Conservation (phyloP, 2,329 filamentous ascomycete genomes). For the Cladosporium halotolerans region DNA sequence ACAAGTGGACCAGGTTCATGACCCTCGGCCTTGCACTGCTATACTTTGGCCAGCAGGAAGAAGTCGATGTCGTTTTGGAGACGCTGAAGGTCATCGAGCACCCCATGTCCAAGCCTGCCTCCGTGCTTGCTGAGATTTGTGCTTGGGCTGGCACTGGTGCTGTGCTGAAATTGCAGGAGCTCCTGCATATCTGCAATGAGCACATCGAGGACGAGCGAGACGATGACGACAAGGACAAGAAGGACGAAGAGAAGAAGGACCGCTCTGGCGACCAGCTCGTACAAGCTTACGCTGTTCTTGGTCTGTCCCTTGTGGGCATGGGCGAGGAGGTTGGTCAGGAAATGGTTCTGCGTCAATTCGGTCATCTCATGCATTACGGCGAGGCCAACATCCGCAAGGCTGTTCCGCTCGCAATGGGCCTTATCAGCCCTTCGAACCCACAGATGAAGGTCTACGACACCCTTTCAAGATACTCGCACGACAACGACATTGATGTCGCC, state of each 20-base stretch:
- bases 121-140: conserved; percentile 89
- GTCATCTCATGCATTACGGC: conserved; percentile 98
- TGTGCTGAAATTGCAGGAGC: conserved; percentile 92
- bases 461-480: conserved; percentile 92
- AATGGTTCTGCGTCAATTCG: conserved; percentile 96
- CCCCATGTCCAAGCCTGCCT: conserved; percentile 93
- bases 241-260: conserved; percentile 60
- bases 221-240: conserved; percentile 63
- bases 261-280: conserved; percentile 73
- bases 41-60: conserved; percentile 94
- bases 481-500: conserved; percentile 96
- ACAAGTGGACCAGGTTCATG: conserved; percentile 98
- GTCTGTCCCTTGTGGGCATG: conserved; percentile 92
- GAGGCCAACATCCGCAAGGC: conserved; percentile 95
- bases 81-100: conserved; percentile 96
- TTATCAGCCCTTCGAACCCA: conserved; percentile 94
- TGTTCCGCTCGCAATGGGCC: conserved; percentile 91
- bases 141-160: conserved; percentile 97
- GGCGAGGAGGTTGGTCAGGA: conserved; percentile 97
- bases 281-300: conserved; percentile 92
- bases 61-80: conserved; percentile 96
- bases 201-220: conserved; percentile 83
- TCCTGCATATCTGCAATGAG: conserved; percentile 96
- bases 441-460: conserved; percentile 99
- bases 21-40: conserved; percentile 86